Percentiles rank a stretch among this genome's conserved stretches.
These are phyloP conservation scores for Penicillium lagena DNA, from an alignment of 495 filamentous ascomycete species.

Conservation along the genomic window DNA sequence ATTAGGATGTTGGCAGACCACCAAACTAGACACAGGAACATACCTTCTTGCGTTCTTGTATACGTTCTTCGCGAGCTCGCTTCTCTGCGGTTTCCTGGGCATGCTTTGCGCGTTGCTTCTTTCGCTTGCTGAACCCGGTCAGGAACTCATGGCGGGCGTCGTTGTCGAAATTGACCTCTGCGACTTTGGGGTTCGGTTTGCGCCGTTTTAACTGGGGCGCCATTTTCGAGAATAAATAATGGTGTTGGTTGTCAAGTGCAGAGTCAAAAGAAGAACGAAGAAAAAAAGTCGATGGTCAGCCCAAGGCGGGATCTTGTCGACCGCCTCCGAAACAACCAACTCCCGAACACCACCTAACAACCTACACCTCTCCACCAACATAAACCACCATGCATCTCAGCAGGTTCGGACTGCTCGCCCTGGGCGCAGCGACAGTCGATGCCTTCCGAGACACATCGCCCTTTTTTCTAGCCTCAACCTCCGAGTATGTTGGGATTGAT, in stretches of 20 bases:
- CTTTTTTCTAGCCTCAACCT: conserved; percentile 76
- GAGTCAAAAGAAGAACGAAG: not conserved
- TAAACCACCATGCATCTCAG: conserved; percentile 52
- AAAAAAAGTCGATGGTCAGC: conserved; percentile 21
- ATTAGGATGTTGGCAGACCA: no score
- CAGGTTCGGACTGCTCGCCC: conserved; percentile 52
- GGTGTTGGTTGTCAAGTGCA: no score
- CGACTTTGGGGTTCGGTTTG: conserved; percentile 52
- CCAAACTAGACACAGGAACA: not conserved
- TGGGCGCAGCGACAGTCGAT: conserved; percentile 50
- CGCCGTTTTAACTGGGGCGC: conserved; percentile 57
- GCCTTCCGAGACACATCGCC: conserved; percentile 84
- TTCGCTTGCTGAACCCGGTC: conserved; percentile 95
- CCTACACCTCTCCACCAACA: conserved; percentile 9
- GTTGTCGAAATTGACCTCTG: conserved; percentile 80
- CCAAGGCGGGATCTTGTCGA: conserved; percentile 21
- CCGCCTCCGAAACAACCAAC: conserved; percentile 24
- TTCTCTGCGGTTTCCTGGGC: conserved; percentile 72
- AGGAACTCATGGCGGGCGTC: conserved; percentile 75
- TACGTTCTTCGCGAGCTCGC: conserved; percentile 66
- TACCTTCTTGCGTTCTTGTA: conserved; percentile 67
- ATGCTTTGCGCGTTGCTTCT: conserved; percentile 71
- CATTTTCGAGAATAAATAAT: conserved; percentile 9
- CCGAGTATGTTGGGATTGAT: conserved; percentile 51
- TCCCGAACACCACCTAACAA: conserved; percentile 20